phyloP scores from a whole-genome alignment of 352 stramenopile genomes.

The Globisporangium rhizosaccharum region DNA sequence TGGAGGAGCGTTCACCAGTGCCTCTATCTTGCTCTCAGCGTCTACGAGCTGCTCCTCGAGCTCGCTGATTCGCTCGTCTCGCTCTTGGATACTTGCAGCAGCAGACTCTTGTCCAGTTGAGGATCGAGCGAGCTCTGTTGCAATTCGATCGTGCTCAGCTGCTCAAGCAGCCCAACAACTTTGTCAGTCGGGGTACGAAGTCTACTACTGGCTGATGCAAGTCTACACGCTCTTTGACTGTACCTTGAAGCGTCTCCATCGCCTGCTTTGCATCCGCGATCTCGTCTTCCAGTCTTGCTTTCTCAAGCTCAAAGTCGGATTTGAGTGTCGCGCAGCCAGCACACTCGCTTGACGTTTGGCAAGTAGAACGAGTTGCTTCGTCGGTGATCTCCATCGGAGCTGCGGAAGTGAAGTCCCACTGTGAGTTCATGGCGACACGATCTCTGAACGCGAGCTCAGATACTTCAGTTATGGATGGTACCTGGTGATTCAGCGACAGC shows the following conservation, averaged over 20 bases:
- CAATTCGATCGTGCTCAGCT: constrained; percentile 30
- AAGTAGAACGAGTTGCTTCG: neutral
- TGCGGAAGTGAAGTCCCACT: neutral
- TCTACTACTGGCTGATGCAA: neutral
- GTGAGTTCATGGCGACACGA: neutral
- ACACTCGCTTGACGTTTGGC: constrained; percentile 2
- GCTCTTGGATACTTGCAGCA: constrained; percentile 20
- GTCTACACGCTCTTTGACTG: neutral
- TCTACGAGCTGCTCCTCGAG: constrained; percentile 27
- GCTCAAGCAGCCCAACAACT: neutral
- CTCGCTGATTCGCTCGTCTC: constrained; percentile 29
- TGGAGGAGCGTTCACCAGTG: constrained; percentile 4
- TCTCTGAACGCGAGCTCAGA: too few relatives aligned
- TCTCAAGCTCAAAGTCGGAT: constrained; percentile 1
- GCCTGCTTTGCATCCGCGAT: constrained; percentile 7
- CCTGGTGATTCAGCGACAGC: neutral
- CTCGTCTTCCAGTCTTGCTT: constrained; percentile 6
- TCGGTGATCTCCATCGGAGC: neutral
- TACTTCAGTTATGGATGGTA: neutral
- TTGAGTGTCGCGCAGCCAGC: constrained; percentile 2
- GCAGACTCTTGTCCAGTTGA: constrained; percentile 6
- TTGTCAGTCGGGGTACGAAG: neutral
- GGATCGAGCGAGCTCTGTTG: constrained; percentile 14
- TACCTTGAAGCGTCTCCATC: constrained; percentile 12
- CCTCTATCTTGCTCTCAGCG: constrained; percentile 14